Evolutionary conservation across 495 filamentous ascomycete genomes (phyloP).

Genomic region (Pseudomonodictys pantanalensis): DNA sequence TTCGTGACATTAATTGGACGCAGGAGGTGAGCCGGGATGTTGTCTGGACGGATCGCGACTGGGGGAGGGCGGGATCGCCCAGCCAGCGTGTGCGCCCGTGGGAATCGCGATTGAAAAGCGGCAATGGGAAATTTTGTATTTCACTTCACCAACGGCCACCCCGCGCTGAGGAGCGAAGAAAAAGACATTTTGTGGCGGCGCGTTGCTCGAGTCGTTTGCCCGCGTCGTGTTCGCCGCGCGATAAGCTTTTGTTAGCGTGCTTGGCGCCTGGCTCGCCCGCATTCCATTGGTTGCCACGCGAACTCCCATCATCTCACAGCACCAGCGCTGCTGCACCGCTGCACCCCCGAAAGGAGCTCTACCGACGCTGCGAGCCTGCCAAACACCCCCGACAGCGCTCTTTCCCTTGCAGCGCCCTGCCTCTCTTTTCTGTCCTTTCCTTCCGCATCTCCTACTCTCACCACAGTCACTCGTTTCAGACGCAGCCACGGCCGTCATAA

Average conservation of each 20-base stretch:
- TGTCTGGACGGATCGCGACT: not conserved
- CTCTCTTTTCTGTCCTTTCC: not conserved
- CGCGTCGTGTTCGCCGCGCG: not conserved
- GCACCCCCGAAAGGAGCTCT: not conserved
- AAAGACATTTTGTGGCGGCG: too few relatives aligned
- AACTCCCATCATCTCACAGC: not conserved
- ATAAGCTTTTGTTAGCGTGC: slow-evolving; percentile 3
- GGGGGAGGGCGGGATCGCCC: not conserved
- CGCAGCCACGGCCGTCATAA: not conserved
- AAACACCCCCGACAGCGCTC: not conserved
- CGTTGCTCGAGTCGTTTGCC: not conserved
- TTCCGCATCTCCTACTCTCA: slow-evolving; percentile 8
- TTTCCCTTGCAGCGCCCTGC: not conserved
- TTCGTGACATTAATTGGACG: slow-evolving; percentile 4
- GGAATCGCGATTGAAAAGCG: not conserved
- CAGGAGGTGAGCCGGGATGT: slow-evolving; percentile 14
- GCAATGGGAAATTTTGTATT: not conserved
- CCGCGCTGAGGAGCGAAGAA: too few relatives aligned
- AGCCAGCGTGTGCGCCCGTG: not conserved
- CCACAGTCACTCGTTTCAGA: slow-evolving; percentile 29
- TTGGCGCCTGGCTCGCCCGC: not conserved
- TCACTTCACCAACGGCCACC: too few relatives aligned
- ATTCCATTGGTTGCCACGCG: slow-evolving; percentile 15
- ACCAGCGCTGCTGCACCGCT: slow-evolving; percentile 4
- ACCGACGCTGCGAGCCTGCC: not conserved